Evolutionary conservation across 2,329 filamentous ascomycete species (phyloP).

Genomic region (Aureobasidium sp.): DNA sequence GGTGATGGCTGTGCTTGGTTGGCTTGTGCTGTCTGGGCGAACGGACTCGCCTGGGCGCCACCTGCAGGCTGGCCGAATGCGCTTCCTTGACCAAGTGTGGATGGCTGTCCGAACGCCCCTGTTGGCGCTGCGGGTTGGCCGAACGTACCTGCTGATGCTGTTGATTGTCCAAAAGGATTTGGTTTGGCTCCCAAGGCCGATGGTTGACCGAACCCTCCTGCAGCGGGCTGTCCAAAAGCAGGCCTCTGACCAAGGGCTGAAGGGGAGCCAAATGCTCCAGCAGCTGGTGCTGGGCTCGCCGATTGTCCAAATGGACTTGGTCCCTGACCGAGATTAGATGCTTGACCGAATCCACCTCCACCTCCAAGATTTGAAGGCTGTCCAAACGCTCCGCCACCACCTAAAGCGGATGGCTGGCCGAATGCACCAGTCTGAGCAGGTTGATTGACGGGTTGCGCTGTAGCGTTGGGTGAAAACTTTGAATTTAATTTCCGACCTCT

Average conservation of each 20-base stretch:
- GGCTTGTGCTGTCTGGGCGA: constrained; percentile 13
- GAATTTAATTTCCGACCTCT: constrained; percentile 16
- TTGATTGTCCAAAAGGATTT: not conserved
- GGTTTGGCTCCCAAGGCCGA: not conserved
- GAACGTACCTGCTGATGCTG: not conserved
- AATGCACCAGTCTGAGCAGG: constrained; percentile 13
- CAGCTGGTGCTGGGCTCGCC: not conserved
- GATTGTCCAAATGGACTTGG: constrained; percentile 13
- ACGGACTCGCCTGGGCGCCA: not conserved
- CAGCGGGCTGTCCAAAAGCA: constrained; percentile 25
- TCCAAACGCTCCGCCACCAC: not conserved
- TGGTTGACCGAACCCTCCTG: constrained; percentile 15
- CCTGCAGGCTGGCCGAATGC: constrained; percentile 2
- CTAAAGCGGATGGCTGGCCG: constrained; percentile 18
- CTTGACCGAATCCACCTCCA: constrained; percentile 15
- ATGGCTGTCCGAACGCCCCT: not conserved
- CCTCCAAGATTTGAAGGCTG: constrained; percentile 12
- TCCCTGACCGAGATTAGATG: constrained; percentile 11
- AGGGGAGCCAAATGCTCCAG: constrained; percentile 8
- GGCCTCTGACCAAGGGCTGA: not conserved
- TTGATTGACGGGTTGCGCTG: not conserved
- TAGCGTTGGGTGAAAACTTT: constrained; percentile 22
- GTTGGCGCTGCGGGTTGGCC: not conserved
- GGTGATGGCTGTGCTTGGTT: constrained; percentile 14
- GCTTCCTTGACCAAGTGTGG: not conserved